Conservation (phyloP, 805 yeast species). For the Cyberlindnera xishuangbannaensis region DNA sequence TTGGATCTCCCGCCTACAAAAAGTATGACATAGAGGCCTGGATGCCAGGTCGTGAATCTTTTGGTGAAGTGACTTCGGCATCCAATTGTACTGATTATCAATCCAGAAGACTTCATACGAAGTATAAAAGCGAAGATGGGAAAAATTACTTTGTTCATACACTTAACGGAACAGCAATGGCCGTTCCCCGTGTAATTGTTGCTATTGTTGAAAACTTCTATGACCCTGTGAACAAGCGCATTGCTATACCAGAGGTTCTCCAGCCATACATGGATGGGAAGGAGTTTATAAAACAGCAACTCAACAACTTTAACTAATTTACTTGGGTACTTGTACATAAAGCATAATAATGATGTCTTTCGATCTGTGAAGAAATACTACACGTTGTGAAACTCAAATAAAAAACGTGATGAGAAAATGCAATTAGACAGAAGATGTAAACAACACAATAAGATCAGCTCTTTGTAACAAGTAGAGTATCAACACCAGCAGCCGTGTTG, state of each 20-base stretch:
- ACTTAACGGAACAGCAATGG: conserved; percentile 92
- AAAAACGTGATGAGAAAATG: too few relatives aligned
- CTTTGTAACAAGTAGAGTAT: conserved; percentile 8
- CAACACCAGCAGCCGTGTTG: conserved; percentile 5
- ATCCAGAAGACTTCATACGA: conserved; percentile 73
- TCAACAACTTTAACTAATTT: conserved; percentile 4
- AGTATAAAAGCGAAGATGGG: conserved; percentile 35
- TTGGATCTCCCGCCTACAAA: conserved; percentile 90
- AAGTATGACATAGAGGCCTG: conserved; percentile 94
- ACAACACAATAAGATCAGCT: too few relatives aligned
- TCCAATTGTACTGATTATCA: conserved; percentile 94
- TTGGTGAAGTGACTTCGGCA: conserved; percentile 91
- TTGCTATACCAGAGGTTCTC: conserved; percentile 63
- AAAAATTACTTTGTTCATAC: conserved; percentile 61
- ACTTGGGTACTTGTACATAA: neutral
- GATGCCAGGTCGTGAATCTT: conserved; percentile 93
- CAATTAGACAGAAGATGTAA: too few relatives aligned
- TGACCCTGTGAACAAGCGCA: conserved; percentile 46
- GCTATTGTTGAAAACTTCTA: conserved; percentile 88
- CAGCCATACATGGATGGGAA: conserved; percentile 67
- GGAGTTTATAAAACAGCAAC: conserved; percentile 15
- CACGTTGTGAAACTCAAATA: too few relatives aligned
- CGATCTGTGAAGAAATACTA: too few relatives aligned
- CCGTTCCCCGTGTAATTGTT: conserved; percentile 84
- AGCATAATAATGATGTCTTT: too few relatives aligned